These are phyloP conservation scores for Sporobolus alterniflorus DNA, from an alignment of 202 grass and related monocot genomes.

Conservation along the genomic window DNA sequence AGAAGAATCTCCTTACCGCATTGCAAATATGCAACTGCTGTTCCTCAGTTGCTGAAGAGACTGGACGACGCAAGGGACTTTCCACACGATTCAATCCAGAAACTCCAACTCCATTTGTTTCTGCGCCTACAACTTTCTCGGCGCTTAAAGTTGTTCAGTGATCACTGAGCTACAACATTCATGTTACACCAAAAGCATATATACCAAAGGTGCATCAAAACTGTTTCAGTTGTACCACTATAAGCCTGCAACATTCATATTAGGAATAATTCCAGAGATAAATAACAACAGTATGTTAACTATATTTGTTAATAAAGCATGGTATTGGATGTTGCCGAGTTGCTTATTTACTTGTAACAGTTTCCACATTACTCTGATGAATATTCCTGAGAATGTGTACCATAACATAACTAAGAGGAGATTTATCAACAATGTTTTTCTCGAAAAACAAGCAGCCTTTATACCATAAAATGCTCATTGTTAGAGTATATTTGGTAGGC, in stretches of 20 bases:
- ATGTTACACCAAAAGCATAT: neutral
- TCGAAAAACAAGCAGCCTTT: conserved; percentile 13
- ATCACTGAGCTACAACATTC: neutral
- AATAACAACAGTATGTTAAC: neutral
- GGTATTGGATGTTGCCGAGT: neutral
- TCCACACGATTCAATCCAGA: neutral
- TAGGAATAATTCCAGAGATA: neutral
- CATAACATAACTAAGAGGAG: conserved; percentile 4
- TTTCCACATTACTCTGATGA: conserved; percentile 7
- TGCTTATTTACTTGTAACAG: conserved; percentile 28
- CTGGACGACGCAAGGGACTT: conserved; percentile 30
- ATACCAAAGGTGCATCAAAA: neutral
- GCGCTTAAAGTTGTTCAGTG: neutral
- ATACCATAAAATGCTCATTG: conserved; percentile 7
- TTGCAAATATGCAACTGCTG: conserved; percentile 32
- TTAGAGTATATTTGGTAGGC: too few species aligned
- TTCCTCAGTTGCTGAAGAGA: conserved; percentile 52
- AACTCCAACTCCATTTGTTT: neutral
- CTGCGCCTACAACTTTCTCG: neutral
- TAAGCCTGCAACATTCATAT: neutral
- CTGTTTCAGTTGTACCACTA: neutral
- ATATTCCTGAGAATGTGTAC: conserved; percentile 20
- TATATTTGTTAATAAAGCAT: conserved; percentile 7
- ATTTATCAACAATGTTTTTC: conserved; percentile 37
- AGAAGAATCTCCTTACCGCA: conserved; percentile 56